These are phyloP conservation scores for Penicillium cataractarum DNA, from an alignment of 495 filamentous ascomycete species.

Conservation along the genomic window DNA sequence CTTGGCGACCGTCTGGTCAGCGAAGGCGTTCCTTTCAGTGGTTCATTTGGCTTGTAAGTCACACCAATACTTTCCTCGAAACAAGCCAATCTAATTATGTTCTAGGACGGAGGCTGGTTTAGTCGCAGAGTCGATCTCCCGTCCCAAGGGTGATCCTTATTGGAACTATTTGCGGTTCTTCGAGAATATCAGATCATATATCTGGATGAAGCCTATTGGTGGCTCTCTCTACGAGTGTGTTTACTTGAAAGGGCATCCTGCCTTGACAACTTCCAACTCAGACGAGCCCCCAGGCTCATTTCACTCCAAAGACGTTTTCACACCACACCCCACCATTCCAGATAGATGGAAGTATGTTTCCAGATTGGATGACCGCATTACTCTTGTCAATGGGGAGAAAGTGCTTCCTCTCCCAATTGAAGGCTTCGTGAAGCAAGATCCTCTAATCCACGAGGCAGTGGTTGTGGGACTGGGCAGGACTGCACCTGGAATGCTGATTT, in stretches of 20 bases:
- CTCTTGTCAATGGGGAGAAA: slow-evolving; percentile 70
- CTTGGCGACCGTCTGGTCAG: slow-evolving; percentile 56
- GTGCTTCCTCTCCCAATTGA: slow-evolving; percentile 67
- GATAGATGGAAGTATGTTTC: slow-evolving; percentile 67
- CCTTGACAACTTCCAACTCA: slow-evolving; percentile 58
- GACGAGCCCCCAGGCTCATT: slow-evolving; percentile 54
- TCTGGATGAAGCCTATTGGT: slow-evolving; percentile 54
- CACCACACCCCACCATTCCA: slow-evolving; percentile 58
- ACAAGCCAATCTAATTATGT: slow-evolving; percentile 5
- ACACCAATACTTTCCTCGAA: not conserved
- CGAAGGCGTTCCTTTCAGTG: slow-evolving; percentile 52
- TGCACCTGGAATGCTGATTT: slow-evolving; percentile 58
- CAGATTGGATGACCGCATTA: slow-evolving; percentile 65
- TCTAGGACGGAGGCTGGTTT: slow-evolving; percentile 59
- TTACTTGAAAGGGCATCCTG: slow-evolving; percentile 53
- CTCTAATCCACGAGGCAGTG: slow-evolving; percentile 57
- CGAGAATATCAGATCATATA: slow-evolving; percentile 46
- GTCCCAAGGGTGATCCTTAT: slow-evolving; percentile 48
- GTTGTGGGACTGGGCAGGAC: slow-evolving; percentile 58
- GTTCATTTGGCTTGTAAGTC: slow-evolving; percentile 57
- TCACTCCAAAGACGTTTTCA: slow-evolving; percentile 65
- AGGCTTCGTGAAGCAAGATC: slow-evolving; percentile 54
- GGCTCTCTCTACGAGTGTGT: slow-evolving; percentile 55
- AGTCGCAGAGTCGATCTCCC: slow-evolving; percentile 51
- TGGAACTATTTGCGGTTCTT: slow-evolving; percentile 60